Evolutionary conservation across 805 yeast genomes (phyloP), one percentile per base, ranked within the genome.

Genomic region (Candida jianshihensis): DNA sequence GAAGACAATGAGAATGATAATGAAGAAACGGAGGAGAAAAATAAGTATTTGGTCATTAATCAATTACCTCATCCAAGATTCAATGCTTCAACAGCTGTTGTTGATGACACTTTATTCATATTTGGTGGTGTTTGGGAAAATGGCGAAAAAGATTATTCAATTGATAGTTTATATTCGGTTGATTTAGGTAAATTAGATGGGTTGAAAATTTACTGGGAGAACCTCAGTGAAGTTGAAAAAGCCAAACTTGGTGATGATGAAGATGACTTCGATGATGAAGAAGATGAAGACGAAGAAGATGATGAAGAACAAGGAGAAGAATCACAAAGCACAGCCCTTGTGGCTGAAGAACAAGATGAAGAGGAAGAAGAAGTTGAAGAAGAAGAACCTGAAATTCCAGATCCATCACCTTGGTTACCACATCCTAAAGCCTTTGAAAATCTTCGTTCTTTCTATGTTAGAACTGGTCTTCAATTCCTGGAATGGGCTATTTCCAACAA

Each of bases 401-500:
- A 90, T 59, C 83, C 81, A 31, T 75, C 95, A 56, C 96, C 98
- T 14, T 90, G 96, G 95, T 70, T 90, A 37, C 97, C 97, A 33
- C 97, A 89, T 57, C 98, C 98, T 25, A 88, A 89, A 53, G 81
- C 96, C 6, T 92, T 90, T 51, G 97, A 90, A 63, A 63, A 75
- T 2, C 66, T 90, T 41, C 77, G 96, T 47, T 79, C 75, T 2
- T 90, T 90, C 63, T 90, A 92, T 57, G 64, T 81, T 17, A 80
- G 96, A 53, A 78, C 95, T 1, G 94, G 95, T 39, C 80, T 90
- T 5, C 75, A 77, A 19, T 90, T 90, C 61, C 70, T 90, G 49
- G 87, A 87, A 56, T 90, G 97, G 97, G 86, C 95, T 2, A 83
- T 88, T 46, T 81, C 92, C 5, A 83, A 81, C 54, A 83, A 87